Base-by-base conservation (phyloP, 495 filamentous ascomycete genomes). In the Penicillium pancosmium region DNA sequence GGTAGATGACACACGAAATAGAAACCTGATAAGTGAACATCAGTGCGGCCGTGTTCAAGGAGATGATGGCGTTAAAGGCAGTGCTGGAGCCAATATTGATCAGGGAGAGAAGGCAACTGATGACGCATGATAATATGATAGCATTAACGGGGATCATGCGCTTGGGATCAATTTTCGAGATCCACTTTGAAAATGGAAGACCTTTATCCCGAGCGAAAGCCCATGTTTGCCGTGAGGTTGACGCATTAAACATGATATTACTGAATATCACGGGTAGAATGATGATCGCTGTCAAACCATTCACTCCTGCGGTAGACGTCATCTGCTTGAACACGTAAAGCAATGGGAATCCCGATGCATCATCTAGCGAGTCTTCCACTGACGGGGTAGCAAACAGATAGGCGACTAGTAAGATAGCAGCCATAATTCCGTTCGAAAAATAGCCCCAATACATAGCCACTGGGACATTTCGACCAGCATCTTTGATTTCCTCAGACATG, bases 111-210 rank as follows among this genome's bases (percentile, higher is more conserved):
- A 49, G 35, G 8, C 55, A 56, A 38, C 60, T 58, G 31, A 55
- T 56, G 4, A 57, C 10, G 11, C 55, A 62, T 3, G 55, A 57
- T 25, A 83, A 48, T 2, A 41, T 52, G 35, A 60, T 60, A 0
- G 83, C 74, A 56, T 80, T 80, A 25, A 78, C 66, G 3, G 80
- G 83, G 23, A 87, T 76, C 48, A 75, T 71, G 64, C 67, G 67
- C 1, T 61, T 27, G 5, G 65, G 60, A 52, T 79, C 77, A 5
- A 78, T 54, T 9, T 68, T 47, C 12, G 71, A 70, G 35, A 59
- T 73, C 68, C 66, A 50, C 54, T 66, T 1, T 0, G 73, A 55
- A 44, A 69, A 75, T 23, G 68, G 64, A 8, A 78, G 68, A 4
- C 77, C 77, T 46, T 73, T 69, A 34, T 80, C 77, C 5, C 77